phyloP scores from a whole-genome alignment of 2,329 filamentous ascomycete genomes.

The Pseudopithomyces maydicus region DNA sequence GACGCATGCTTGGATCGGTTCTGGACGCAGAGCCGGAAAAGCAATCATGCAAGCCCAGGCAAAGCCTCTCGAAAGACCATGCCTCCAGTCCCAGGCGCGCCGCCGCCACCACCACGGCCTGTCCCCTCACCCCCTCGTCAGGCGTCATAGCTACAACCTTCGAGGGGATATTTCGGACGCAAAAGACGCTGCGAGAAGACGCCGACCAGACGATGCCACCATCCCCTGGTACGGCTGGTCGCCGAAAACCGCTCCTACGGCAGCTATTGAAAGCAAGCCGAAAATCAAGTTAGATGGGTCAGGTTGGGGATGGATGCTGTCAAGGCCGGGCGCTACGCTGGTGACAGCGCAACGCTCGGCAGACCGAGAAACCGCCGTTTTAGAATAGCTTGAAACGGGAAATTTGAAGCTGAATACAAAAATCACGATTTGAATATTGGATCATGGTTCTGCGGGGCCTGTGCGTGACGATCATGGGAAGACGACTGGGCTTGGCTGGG shows the following conservation, averaged over 20 bases:
- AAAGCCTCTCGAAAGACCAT: constrained; percentile 3
- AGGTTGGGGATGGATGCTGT: neutral
- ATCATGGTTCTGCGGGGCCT: neutral
- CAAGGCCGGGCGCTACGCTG: neutral
- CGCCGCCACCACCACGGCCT: constrained; percentile 9
- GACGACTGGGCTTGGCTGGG: no score
- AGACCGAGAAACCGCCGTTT: neutral
- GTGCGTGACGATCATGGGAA: constrained; percentile 4
- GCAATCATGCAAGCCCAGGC: neutral
- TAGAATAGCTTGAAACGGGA: constrained; percentile 2
- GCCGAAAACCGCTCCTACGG: constrained; percentile 7
- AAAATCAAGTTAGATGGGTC: constrained; percentile 5
- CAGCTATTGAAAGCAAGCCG: constrained; percentile 10
- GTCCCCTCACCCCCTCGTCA: constrained; percentile 5
- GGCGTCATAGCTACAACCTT: constrained; percentile 1
- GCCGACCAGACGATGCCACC: neutral
- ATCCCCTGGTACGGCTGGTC: constrained; percentile 6
- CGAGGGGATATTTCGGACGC: constrained; percentile 2
- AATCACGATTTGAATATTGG: neutral
- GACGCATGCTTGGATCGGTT: constrained; percentile 38
- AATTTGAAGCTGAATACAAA: neutral
- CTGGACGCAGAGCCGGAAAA: constrained; percentile 28
- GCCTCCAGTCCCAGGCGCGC: constrained; percentile 17
- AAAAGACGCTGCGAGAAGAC: constrained; percentile 1
- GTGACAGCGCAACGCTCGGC: neutral